Conservation (phyloP, 495 filamentous ascomycete genomes). For the Stereocaulon alpinum region DNA sequence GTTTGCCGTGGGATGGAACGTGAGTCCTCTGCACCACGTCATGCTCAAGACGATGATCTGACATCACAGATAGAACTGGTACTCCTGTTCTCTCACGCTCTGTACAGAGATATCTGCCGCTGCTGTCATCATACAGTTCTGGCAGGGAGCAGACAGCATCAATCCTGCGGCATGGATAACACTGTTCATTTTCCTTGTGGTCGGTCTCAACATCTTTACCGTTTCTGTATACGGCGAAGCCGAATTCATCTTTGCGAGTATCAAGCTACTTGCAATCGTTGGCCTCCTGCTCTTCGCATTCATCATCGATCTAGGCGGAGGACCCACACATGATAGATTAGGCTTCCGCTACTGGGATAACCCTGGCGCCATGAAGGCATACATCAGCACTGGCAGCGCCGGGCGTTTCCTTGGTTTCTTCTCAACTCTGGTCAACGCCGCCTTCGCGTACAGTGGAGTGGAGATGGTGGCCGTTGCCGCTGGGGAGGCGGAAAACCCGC, state of each 20-base stretch:
- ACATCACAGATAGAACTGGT: slow-evolving; percentile 33
- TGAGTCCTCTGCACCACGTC: slow-evolving; percentile 24
- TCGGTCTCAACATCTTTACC: slow-evolving; percentile 55
- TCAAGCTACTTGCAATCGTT: slow-evolving; percentile 67
- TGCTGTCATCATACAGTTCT: slow-evolving; percentile 64
- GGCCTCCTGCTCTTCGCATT: slow-evolving; percentile 59
- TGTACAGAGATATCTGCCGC: slow-evolving; percentile 69
- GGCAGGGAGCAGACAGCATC: slow-evolving; percentile 43
- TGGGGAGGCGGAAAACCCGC: slow-evolving; percentile 69
- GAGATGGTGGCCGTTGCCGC: slow-evolving; percentile 68
- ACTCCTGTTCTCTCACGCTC: slow-evolving; percentile 52
- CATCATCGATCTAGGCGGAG: slow-evolving; percentile 56
- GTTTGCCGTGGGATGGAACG: slow-evolving; percentile 76
- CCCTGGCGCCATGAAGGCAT: slow-evolving; percentile 57
- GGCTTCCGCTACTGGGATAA: slow-evolving; percentile 64
- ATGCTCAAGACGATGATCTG: background rate
- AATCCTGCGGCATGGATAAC: slow-evolving; percentile 60
- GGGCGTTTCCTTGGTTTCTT: slow-evolving; percentile 34
- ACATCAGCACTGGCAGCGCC: slow-evolving; percentile 28
- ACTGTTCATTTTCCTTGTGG: slow-evolving; percentile 63
- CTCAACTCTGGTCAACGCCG: slow-evolving; percentile 32
- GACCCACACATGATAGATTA: slow-evolving; percentile 49
- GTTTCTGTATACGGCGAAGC: slow-evolving; percentile 62
- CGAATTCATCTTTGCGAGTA: slow-evolving; percentile 61
- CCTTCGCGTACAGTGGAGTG: slow-evolving; percentile 43